A percentile compares a stretch with the other conserved stretches of the same genome.
phyloP scores from a whole-genome alignment of 768 basidiomycete genomes.

The Termitomyces sp. region DNA sequence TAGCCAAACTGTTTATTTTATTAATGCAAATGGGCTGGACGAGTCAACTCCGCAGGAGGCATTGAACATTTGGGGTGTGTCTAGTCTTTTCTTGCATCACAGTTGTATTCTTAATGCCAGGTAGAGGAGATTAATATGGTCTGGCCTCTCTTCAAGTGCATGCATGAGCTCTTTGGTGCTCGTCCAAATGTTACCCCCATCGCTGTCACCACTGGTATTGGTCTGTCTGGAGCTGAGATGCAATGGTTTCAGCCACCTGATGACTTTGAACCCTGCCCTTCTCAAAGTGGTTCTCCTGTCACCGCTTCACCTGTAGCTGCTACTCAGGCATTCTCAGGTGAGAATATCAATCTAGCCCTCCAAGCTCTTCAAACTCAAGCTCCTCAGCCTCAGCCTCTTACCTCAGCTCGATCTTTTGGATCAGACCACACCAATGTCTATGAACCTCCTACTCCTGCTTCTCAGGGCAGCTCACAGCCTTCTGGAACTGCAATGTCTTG shows the following conservation, averaged over 20 bases:
- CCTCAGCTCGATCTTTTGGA: neutral
- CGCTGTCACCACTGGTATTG: slow-evolving; percentile 26
- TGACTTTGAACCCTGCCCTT: neutral
- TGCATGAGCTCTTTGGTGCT: slow-evolving; percentile 11
- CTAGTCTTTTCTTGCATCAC: neutral
- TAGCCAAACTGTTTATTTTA: neutral
- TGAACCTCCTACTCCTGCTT: neutral
- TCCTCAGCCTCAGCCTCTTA: neutral
- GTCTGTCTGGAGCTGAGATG: slow-evolving; percentile 22
- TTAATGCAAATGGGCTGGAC: neutral
- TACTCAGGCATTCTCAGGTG: neutral
- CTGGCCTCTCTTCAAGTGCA: neutral
- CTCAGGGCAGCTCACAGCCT: too few relatives aligned
- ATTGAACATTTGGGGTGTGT: slow-evolving; percentile 2
- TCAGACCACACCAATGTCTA: neutral
- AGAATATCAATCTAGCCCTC: neutral
- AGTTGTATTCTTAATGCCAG: too few relatives aligned
- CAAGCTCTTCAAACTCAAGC: neutral
- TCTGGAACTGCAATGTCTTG: neutral
- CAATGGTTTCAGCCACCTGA: slow-evolving; percentile 20
- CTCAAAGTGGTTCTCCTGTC: neutral
- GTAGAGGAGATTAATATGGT: neutral
- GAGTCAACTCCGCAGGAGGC: neutral
- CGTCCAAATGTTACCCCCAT: slow-evolving; percentile 26
- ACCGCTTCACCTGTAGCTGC: neutral